Evolutionary conservation across 306 rosid species (phyloP).

Genomic region (Albizia julibrissin): DNA sequence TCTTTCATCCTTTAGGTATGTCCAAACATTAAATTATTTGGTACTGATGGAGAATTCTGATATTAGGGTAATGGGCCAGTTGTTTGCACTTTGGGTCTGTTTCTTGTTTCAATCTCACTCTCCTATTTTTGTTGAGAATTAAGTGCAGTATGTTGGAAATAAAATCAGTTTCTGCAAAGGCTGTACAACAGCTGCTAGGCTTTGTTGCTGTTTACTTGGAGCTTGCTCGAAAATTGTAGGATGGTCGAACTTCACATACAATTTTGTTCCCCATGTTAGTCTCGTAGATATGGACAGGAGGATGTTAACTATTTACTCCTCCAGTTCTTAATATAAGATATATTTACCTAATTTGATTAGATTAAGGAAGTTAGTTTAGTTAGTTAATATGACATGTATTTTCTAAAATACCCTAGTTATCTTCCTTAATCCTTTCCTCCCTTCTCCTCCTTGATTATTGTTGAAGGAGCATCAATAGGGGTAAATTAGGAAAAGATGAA

Average conservation of each 20-base stretch:
- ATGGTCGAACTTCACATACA: conserved; percentile 2
- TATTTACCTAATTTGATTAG: too few relatives aligned
- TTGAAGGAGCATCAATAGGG: too few relatives aligned
- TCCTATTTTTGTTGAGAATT: not conserved
- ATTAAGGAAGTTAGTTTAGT: too few relatives aligned
- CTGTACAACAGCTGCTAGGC: not conserved
- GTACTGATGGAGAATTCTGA: not conserved
- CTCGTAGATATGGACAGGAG: not conserved
- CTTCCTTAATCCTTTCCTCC: too few relatives aligned
- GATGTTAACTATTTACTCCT: not conserved
- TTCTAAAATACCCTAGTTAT: too few relatives aligned
- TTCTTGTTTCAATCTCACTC: not conserved
- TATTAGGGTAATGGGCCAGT: not conserved
- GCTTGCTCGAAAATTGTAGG: not conserved
- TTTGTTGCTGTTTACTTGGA: not conserved
- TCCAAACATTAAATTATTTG: not conserved
- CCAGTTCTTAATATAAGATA: too few relatives aligned
- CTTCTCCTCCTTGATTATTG: too few relatives aligned
- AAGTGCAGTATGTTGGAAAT: conserved; percentile 14
- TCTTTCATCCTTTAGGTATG: not conserved
- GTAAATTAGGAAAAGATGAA: too few relatives aligned
- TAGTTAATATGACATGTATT: too few relatives aligned
- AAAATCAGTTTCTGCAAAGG: not conserved
- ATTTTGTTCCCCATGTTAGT: not conserved
- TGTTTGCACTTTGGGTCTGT: not conserved